A percentile compares a stretch with the other conserved stretches of the same genome.
phyloP scores from a whole-genome alignment of 805 yeast genomes.

The Isabelozyma rhagii region DNA sequence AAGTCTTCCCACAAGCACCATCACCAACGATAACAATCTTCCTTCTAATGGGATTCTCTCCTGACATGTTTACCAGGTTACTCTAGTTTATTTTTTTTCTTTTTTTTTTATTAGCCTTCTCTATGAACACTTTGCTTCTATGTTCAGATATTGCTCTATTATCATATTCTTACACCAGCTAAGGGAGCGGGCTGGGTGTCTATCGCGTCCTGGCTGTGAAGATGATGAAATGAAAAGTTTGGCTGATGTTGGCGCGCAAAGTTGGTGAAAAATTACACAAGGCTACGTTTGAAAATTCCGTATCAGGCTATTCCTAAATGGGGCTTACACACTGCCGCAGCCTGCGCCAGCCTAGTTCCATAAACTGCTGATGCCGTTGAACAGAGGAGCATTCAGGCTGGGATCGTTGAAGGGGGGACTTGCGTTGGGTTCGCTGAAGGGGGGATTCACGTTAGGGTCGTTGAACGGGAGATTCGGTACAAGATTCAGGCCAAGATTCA shows the following conservation, averaged over 20 bases:
- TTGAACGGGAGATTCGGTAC: too few species aligned
- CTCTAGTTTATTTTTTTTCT: background rate
- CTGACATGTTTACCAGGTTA: background rate
- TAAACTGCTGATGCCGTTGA: background rate
- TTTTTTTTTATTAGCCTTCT: background rate
- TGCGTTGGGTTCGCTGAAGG: too few species aligned
- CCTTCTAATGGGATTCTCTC: slow-evolving; percentile 37
- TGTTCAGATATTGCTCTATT: background rate
- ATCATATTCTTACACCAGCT: too few species aligned
- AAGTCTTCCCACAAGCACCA: slow-evolving; percentile 94
- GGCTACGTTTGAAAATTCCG: background rate
- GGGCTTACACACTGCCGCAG: background rate
- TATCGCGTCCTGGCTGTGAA: too few species aligned
- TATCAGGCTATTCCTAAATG: background rate
- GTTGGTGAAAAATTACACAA: background rate
- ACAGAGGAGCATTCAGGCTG: too few species aligned
- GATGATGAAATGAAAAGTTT: too few species aligned
- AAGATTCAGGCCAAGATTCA: too few species aligned
- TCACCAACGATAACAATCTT: slow-evolving; percentile 91
- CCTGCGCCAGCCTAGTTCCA: background rate
- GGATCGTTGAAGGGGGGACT: too few species aligned
- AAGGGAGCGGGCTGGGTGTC: too few species aligned
- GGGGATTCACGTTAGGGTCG: too few species aligned
- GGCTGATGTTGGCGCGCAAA: too few species aligned
- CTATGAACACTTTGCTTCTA: background rate